Percentiles rank a stretch among this genome's conserved stretches.
phyloP scores from a whole-genome alignment of 2,329 filamentous ascomycete genomes.

The Orbilia oligospora region DNA sequence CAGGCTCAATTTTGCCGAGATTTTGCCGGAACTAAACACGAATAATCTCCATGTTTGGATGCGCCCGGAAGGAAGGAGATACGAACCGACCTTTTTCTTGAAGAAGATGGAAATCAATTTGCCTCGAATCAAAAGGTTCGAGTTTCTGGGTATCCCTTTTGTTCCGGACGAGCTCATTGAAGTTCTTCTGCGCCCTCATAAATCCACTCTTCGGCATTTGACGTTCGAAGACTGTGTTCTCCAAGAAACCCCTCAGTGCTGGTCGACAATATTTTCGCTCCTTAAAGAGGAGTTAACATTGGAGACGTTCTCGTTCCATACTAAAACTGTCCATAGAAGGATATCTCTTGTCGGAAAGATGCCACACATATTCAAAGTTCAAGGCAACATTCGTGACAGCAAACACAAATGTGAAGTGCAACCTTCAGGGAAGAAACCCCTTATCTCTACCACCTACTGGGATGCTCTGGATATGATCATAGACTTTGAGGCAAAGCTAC shows the following conservation, averaged over 20 bases:
- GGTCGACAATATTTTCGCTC: constrained; percentile 47
- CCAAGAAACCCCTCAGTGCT: constrained; percentile 35
- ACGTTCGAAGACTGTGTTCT: constrained; percentile 48
- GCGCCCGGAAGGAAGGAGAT: constrained; percentile 13
- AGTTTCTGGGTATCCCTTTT: constrained; percentile 44
- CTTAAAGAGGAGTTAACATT: constrained; percentile 32
- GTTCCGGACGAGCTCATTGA: constrained; percentile 23
- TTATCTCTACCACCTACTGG: constrained; percentile 21
- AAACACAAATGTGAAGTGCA: constrained; percentile 41
- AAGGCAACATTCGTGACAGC: constrained; percentile 24
- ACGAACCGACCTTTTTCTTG: constrained; percentile 36
- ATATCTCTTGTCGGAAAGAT: constrained; percentile 30
- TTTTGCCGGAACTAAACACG: constrained; percentile 7
- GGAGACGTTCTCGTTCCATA: constrained; percentile 40
- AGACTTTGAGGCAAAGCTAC: constrained; percentile 32
- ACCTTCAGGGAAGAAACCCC: constrained; percentile 25
- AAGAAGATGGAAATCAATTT: constrained; percentile 43
- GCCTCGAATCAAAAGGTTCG: constrained; percentile 36
- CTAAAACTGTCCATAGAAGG: constrained; percentile 35
- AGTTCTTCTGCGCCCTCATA: constrained; percentile 30
- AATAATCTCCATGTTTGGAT: constrained; percentile 29
- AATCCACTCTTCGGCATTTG: constrained; percentile 34
- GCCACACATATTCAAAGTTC: constrained; percentile 36
- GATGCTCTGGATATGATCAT: constrained; percentile 17
- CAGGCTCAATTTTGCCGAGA: constrained; percentile 40